Evolutionary conservation across 2,329 filamentous ascomycete species (phyloP), one percentile per base, ranked within the genome.

Genomic region (Amesomyces nigricolor): DNA sequence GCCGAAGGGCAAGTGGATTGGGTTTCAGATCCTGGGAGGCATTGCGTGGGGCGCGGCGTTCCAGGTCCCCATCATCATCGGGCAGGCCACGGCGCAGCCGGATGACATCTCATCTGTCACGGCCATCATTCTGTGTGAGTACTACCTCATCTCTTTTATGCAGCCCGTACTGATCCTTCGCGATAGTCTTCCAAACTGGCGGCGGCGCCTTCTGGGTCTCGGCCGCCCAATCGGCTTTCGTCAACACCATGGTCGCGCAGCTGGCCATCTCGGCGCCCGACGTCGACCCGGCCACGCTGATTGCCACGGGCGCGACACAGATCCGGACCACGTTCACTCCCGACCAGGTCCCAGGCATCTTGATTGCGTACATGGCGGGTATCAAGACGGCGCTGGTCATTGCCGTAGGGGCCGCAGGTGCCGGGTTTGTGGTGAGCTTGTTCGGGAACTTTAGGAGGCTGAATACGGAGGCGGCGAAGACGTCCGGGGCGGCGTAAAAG

Each of bases 341-440:
- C 0, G 65, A 78, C 11, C 72, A 73, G 58, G 64, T 86, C 0
- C 64, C 69, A 0, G 73, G 72, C 0, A 78, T 88, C 42, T 68
- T 85, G 14, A 50, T 64, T 0, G 80, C 79, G 0, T 88, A 88
- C 68, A 85, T 78, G 56, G 70, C 78, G 50, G 79, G 79, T 0
- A 81, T 85, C 63, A 82, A 82, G 63, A 79, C 83, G 6, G 73
- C 75, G 3, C 75, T 82, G 26, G 83, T 79, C 0, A 71, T 83
- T 59, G 73, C 75, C 1, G 70, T 74, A 6, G 62, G 80, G 5
- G 75, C 72, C 3, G 71, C 64, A 1, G 71, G 71, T 0, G 30
- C 70, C 5, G 62, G 67, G 0, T 62, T 70, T 26, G 16, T 70
- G 7, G 35, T 70, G 6, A 62, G 64, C 40, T 10, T 67, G 7